These are phyloP conservation scores for Aurinia saxatilis DNA, from an alignment of 345 rosid genomes.

Conservation along the genomic window DNA sequence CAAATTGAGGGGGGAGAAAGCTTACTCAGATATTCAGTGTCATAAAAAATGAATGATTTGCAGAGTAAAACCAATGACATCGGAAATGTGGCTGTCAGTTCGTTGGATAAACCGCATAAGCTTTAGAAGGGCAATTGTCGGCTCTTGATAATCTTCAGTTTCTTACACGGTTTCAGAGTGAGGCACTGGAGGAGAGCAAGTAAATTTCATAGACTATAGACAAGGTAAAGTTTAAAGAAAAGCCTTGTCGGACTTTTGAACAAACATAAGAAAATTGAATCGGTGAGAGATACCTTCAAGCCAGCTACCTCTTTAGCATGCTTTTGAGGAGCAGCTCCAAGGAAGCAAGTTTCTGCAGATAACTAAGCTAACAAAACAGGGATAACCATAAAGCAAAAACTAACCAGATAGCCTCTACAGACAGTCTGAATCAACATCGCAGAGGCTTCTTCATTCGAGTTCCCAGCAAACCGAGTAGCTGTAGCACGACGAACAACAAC, in stretches of 20 bases:
- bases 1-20: constrained; percentile 54
- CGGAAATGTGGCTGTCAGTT: constrained; percentile 44
- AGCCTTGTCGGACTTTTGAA: no score
- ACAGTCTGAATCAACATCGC: constrained; percentile 85
- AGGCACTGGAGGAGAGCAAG: constrained; percentile 83
- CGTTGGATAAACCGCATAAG: constrained; percentile 61
- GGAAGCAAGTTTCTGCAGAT: not conserved
- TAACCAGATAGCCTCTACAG: constrained; percentile 78
- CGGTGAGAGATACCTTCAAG: constrained; percentile 38
- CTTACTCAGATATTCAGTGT: constrained; percentile 42
- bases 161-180: constrained; percentile 57
- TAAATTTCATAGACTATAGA: not conserved
- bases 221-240: not conserved
- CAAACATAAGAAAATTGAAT: not conserved
- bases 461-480: constrained; percentile 42
- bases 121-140: constrained; percentile 56
- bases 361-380: no score
- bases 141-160: constrained; percentile 64
- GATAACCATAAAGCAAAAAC: no score
- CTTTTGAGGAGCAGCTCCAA: constrained; percentile 65
- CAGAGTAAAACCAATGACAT: constrained; percentile 57
- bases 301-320: constrained; percentile 81
- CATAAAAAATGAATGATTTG: constrained; percentile 45
- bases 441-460: constrained; percentile 70
- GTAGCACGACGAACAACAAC: constrained; percentile 27